A percentile compares a stretch with the other conserved stretches of the same genome.
phyloP scores from a whole-genome alignment of 441 rosid genomes.

The Pelargonium cotyledonis region DNA sequence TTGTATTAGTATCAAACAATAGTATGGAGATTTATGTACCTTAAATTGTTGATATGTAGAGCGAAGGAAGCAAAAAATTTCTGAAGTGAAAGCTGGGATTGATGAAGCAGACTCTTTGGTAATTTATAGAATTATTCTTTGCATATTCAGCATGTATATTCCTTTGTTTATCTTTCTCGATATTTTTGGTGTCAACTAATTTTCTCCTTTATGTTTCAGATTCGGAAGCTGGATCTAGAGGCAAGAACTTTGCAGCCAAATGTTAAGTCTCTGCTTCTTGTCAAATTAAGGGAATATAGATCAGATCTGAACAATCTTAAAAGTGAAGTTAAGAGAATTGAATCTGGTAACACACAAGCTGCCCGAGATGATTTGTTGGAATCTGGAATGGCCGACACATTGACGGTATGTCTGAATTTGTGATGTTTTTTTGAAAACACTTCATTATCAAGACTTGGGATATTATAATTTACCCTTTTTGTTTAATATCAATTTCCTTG shows the following conservation, averaged over 20 bases:
- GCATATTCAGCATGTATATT: background rate
- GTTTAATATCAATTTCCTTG: background rate
- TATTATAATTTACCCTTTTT: background rate
- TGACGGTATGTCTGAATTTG: slow-evolving; percentile 42
- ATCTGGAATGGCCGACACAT: slow-evolving; percentile 82
- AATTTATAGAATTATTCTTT: slow-evolving; percentile 13
- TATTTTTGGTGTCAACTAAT: background rate
- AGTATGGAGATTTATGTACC: background rate
- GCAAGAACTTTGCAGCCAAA: slow-evolving; percentile 88
- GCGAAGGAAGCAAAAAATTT: slow-evolving; percentile 77
- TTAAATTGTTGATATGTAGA: slow-evolving; percentile 38
- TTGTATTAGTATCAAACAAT: background rate
- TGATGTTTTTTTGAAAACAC: background rate
- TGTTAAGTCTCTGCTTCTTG: slow-evolving; percentile 71
- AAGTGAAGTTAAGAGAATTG: slow-evolving; percentile 67
- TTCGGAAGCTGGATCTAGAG: slow-evolving; percentile 93
- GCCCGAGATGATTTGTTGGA: slow-evolving; percentile 80
- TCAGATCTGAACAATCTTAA: slow-evolving; percentile 94
- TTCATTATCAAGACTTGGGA: background rate
- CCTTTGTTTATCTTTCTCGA: background rate
- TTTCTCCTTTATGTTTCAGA: slow-evolving; percentile 32
- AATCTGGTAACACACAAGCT: slow-evolving; percentile 49
- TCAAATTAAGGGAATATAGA: slow-evolving; percentile 84
- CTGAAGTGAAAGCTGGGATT: slow-evolving; percentile 58
- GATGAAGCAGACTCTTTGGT: slow-evolving; percentile 89